Evolutionary conservation across 805 yeast species (phyloP).

Genomic region (Blastobotrys peoriensis): DNA sequence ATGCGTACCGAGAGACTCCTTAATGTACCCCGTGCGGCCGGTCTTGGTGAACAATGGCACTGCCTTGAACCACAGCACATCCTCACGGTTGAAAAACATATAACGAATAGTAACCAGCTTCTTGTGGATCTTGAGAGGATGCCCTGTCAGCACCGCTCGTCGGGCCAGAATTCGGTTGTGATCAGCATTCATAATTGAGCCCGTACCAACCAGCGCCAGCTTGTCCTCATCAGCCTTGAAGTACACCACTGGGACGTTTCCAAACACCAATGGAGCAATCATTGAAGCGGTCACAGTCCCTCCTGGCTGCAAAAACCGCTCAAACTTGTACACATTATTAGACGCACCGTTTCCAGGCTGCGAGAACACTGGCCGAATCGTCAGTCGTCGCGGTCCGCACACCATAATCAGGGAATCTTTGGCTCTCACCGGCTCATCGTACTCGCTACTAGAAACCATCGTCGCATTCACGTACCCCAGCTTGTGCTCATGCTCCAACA

Average conservation of each 20-base stretch:
- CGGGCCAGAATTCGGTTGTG: constrained; percentile 79
- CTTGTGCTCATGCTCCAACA: constrained; percentile 82
- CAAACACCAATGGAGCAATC: constrained; percentile 80
- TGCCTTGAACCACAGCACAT: constrained; percentile 81
- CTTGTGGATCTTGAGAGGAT: constrained; percentile 92
- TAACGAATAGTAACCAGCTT: constrained; percentile 85
- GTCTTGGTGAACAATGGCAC: constrained; percentile 88
- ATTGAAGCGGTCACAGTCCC: constrained; percentile 72
- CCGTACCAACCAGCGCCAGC: constrained; percentile 69
- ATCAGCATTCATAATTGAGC: constrained; percentile 82
- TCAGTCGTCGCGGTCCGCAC: constrained; percentile 87
- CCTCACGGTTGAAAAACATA: constrained; percentile 93
- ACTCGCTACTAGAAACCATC: constrained; percentile 84
- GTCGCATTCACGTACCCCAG: constrained; percentile 76
- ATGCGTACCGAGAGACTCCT: constrained; percentile 94
- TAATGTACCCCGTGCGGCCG: constrained; percentile 92
- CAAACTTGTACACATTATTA: constrained; percentile 82
- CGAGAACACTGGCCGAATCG: constrained; percentile 76
- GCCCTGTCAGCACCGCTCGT: constrained; percentile 86
- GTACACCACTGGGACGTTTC: constrained; percentile 72
- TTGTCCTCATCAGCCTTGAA: constrained; percentile 48
- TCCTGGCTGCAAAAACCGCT: constrained; percentile 77
- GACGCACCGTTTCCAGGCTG: constrained; percentile 62
- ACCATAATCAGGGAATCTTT: constrained; percentile 77
- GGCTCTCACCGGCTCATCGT: constrained; percentile 78